Evolutionary conservation across 441 rosid species (phyloP).

Genomic region (Populus trichocarpa): DNA sequence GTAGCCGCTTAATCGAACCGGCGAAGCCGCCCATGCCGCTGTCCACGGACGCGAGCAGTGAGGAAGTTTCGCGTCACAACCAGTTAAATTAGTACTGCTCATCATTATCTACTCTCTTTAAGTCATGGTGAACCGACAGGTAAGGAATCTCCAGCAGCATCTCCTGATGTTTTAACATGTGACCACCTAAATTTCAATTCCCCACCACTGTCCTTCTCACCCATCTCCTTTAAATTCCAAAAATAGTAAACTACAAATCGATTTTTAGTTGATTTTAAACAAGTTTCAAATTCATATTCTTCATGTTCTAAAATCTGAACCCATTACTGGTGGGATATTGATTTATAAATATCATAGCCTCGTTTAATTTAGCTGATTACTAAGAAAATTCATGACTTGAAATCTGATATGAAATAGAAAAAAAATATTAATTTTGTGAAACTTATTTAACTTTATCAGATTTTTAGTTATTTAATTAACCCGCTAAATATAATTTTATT

Average conservation of each 20-base stretch:
- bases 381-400: too few species aligned
- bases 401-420: too few species aligned
- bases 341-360: too few species aligned
- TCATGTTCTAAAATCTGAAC: too few species aligned
- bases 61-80: slow-evolving; percentile 9
- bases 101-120: background rate
- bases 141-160: slow-evolving; percentile 9
- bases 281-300: too few species aligned
- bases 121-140: background rate
- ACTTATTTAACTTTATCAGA: too few species aligned
- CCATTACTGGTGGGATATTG: too few species aligned
- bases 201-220: background rate
- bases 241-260: background rate
- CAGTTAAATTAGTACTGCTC: background rate
- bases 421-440: too few species aligned
- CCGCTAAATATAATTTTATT: too few species aligned
- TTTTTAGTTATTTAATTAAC: too few species aligned
- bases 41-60: slow-evolving; percentile 1
- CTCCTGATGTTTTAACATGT: background rate
- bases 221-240: background rate
- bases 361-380: too few species aligned
- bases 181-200: background rate
- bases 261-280: too few species aligned
- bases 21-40: background rate
- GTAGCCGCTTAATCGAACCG: background rate